Evolutionary conservation across 495 filamentous ascomycete genomes (phyloP).

Genomic region (Bacidia rubella): DNA sequence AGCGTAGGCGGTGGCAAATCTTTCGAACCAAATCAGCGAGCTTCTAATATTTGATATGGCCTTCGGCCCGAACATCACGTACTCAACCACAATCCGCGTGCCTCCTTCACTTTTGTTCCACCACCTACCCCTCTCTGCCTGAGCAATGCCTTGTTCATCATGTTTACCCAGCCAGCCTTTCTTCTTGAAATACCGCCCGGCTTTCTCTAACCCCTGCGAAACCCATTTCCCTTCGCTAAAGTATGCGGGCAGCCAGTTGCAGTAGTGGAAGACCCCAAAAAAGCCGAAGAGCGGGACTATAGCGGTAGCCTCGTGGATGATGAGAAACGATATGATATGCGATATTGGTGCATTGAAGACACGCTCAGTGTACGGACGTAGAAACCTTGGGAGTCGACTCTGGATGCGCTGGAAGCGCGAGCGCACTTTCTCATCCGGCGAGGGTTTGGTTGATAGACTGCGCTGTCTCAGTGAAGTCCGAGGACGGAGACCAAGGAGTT

Average conservation of each 20-base stretch:
- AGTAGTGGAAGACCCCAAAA: conserved; percentile 63
- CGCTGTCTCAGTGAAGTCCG: not conserved
- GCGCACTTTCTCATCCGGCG: conserved; percentile 6
- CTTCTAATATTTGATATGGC: conserved; percentile 24
- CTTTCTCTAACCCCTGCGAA: conserved; percentile 39
- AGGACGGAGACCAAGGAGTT: not conserved
- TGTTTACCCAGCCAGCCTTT: conserved; percentile 46
- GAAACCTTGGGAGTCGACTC: conserved; percentile 41
- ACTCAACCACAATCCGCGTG: not conserved
- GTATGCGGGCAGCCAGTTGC: conserved; percentile 44
- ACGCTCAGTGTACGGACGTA: conserved; percentile 51
- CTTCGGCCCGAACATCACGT: not conserved
- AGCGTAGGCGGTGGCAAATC: conserved; percentile 75
- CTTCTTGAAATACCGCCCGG: conserved; percentile 43
- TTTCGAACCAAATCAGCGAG: conserved; percentile 40
- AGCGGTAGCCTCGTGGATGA: conserved; percentile 87
- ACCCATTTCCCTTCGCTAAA: conserved; percentile 39
- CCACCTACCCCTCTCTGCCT: conserved; percentile 10
- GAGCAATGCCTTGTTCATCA: conserved; percentile 10
- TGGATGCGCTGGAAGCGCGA: conserved; percentile 46
- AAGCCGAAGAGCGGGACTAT: conserved; percentile 66
- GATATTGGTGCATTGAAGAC: conserved; percentile 64
- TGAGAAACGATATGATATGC: conserved; percentile 72
- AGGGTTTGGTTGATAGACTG: not conserved
- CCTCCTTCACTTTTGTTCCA: conserved; percentile 3